Evolutionary conservation across 768 basidiomycete species (phyloP).

Genomic region (Termitomyces sp.): DNA sequence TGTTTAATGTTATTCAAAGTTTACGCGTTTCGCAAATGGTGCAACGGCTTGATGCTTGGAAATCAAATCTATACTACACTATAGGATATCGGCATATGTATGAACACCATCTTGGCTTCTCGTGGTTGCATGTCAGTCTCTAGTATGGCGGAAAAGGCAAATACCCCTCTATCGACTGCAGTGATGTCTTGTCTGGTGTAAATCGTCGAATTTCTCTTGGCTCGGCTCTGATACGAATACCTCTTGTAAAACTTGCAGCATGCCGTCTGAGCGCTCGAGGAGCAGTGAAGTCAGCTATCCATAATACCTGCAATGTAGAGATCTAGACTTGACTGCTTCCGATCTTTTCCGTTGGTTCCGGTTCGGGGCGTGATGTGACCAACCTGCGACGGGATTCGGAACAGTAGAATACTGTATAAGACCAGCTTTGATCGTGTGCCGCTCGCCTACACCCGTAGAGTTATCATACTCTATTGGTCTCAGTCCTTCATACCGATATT

Average conservation of each 20-base stretch:
- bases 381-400: constrained; percentile 4
- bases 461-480: constrained; percentile 17
- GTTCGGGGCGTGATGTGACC: constrained; percentile 23
- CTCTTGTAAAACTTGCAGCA: background rate
- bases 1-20: too few species aligned
- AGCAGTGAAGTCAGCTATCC: background rate
- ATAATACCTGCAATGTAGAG: background rate
- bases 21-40: background rate
- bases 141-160: background rate
- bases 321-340: constrained; percentile 7
- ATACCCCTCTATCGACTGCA: background rate
- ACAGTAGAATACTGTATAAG: constrained; percentile 8
- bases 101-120: background rate
- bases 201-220: background rate
- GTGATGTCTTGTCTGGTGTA: background rate
- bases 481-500: constrained; percentile 18
- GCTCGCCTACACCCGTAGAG: background rate
- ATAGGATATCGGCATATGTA: background rate
- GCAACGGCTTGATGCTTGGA: background rate
- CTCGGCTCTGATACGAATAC: background rate
- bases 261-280: background rate
- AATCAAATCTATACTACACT: background rate
- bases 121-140: background rate
- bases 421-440: constrained; percentile 24
- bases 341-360: constrained; percentile 28